These are phyloP conservation scores for Kwoniella sp. DNA, from an alignment of 768 basidiomycete species.

Conservation along the genomic window DNA sequence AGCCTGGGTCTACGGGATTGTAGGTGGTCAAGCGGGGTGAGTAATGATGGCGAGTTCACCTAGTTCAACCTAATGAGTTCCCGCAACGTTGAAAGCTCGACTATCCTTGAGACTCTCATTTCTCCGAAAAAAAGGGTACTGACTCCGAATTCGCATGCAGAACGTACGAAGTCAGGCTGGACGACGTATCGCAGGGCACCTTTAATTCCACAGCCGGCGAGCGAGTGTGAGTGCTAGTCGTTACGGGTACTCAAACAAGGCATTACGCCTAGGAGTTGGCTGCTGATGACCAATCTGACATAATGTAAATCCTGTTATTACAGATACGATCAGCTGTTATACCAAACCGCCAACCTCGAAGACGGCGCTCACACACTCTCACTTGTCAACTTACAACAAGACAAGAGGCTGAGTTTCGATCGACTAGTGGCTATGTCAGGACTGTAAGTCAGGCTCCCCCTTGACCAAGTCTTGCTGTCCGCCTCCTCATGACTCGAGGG, in stretches of 20 bases:
- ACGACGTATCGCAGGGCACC: conserved; percentile 29
- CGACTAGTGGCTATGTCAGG: conserved; percentile 28
- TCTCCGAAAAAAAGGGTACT: neutral
- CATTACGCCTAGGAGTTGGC: no score
- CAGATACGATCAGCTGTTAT: conserved; percentile 41
- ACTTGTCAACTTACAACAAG: conserved; percentile 32
- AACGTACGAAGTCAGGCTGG: conserved; percentile 38
- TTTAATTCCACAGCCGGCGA: conserved; percentile 29
- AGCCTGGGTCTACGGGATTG: conserved; percentile 31
- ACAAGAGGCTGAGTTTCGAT: conserved; percentile 37
- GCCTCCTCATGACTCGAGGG: neutral
- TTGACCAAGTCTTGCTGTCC: no score
- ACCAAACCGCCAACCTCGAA: conserved; percentile 25
- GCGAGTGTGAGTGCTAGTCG: conserved; percentile 30
- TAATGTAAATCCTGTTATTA: no score
- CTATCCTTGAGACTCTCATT: no score
- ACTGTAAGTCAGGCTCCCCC: conserved; percentile 33
- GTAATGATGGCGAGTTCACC: neutral
- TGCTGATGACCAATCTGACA: no score
- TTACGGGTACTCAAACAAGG: no score
- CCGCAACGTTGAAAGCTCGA: no score
- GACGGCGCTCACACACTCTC: conserved; percentile 29
- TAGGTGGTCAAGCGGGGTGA: conserved; percentile 28
- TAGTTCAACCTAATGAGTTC: no score
- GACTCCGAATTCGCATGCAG: conserved; percentile 1